Evolutionary conservation across 306 rosid species (phyloP).

Genomic region (Quercus berberidifolia): DNA sequence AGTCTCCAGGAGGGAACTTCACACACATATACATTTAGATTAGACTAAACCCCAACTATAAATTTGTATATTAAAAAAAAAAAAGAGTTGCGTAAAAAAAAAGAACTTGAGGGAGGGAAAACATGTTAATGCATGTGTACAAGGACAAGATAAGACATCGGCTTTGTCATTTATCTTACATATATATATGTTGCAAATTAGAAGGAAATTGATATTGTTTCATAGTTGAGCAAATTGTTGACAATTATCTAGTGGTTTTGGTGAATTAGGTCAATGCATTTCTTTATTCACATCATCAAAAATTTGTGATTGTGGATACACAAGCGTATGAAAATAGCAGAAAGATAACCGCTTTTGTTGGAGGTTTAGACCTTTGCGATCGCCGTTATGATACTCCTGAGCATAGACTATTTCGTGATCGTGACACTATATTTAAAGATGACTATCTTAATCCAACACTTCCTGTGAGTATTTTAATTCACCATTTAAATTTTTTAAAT

Average conservation of each 20-base stretch:
- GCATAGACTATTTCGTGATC: constrained; percentile 65
- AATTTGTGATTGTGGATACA: constrained; percentile 88
- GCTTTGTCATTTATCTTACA: neutral
- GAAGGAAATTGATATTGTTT: neutral
- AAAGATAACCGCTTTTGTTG: constrained; percentile 84
- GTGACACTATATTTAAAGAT: constrained; percentile 58
- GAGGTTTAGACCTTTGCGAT: constrained; percentile 97
- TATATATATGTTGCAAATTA: neutral
- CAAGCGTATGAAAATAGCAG: constrained; percentile 82
- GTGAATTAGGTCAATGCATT: constrained; percentile 85
- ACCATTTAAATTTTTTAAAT: neutral
- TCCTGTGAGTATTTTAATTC: constrained; percentile 50
- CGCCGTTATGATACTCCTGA: constrained; percentile 97
- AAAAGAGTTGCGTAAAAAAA: no score
- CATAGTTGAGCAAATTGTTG: constrained; percentile 11
- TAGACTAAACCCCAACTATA: no score
- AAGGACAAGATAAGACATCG: neutral
- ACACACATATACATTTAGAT: no score
- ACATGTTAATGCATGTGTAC: neutral
- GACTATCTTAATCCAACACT: constrained; percentile 91
- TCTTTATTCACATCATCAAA: constrained; percentile 93
- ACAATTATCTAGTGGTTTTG: constrained; percentile 9
- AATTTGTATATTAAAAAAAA: no score
- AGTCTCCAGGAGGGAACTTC: fast-evolving
- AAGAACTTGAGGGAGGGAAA: no score